Base-by-base conservation (phyloP, 1,284 basidiomycete genomes). In the Neonothopanus nambi region DNA sequence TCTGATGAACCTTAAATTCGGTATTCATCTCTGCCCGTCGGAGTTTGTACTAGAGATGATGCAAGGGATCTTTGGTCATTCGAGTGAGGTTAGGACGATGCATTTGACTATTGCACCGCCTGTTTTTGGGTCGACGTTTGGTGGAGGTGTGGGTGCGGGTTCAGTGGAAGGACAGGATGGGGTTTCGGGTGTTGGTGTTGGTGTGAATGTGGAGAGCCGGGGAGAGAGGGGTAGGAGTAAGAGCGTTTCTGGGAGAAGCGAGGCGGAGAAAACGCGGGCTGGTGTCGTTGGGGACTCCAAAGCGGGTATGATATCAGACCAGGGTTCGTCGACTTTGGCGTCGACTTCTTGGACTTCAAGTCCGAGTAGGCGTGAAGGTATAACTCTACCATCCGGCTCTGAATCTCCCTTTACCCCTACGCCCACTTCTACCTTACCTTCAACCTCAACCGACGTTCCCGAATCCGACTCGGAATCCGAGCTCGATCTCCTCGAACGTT, bases 1-100 rank as follows among this genome's bases (percentile, higher is more conserved):
- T 52, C 70, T 74, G 70, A 61, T 73, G 38, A 62, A 63, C 5
- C 53, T 67, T 23, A 71, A 71, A 43, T 73, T 65, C 42, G 71
- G 70, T 2, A 65, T 73, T 36, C 63, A 67, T 53, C 68, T 65
- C 30, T 60, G 65, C 36, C 68, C 67, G 3, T 60, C 62, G 17
- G 66, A 70, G 11, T 73, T 72, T 53, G 51, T 73, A 6, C 54
- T 68, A 12, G 67, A 66, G 18, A 54, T 69, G 50, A 57, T 73
- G 61, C 60, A 62, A 52, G 59, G 65, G 11, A 62, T 68, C 2
- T 73, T 74, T 56, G 71, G 71, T 0, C 51, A 57, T 24, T 65
- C 67, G 23, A 64, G 62, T 35, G 67, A 71, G 54, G 53, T 71
- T 15, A 61, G 56, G 11, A 65, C 65, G 2, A 65, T 71, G 67